phyloP scores from a whole-genome alignment of 176 grass and related monocot genomes.

The Cenchrus fungigraminus region DNA sequence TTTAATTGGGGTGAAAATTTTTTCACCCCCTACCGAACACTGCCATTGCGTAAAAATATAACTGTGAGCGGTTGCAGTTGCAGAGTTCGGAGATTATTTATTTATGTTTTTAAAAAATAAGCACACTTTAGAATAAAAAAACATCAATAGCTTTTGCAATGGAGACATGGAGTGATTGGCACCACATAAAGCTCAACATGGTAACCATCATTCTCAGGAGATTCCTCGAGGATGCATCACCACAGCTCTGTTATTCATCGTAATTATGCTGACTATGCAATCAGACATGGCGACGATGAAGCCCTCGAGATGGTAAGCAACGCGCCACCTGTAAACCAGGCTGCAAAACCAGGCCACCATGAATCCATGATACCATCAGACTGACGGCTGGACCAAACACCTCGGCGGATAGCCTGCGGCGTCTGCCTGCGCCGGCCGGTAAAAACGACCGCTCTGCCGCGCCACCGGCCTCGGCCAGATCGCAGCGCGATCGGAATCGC shows the following conservation, averaged over 20 bases:
- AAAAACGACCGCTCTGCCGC: background rate
- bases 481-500: background rate
- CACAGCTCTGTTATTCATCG: too few relatives aligned
- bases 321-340: conserved; percentile 23
- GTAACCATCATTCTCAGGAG: background rate
- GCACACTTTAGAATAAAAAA: too few relatives aligned
- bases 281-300: background rate
- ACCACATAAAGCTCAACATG: background rate
- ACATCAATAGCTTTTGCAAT: too few relatives aligned
- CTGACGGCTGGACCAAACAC: background rate
- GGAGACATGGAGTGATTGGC: background rate
- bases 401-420: background rate
- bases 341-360: background rate
- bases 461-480: background rate
- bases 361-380: background rate
- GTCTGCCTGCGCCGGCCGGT: background rate
- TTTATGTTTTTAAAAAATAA: too few relatives aligned
- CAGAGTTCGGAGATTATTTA: too few relatives aligned
- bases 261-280: background rate
- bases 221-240: conserved; percentile 8
- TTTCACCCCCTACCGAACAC: too few relatives aligned
- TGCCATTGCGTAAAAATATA: too few relatives aligned
- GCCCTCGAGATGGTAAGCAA: background rate
- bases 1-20: too few relatives aligned
- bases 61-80: too few relatives aligned